Evolutionary conservation across 257 asterid species (phyloP), one percentile per base, ranked within the genome.

Genomic region (Forsythia viridissima): DNA sequence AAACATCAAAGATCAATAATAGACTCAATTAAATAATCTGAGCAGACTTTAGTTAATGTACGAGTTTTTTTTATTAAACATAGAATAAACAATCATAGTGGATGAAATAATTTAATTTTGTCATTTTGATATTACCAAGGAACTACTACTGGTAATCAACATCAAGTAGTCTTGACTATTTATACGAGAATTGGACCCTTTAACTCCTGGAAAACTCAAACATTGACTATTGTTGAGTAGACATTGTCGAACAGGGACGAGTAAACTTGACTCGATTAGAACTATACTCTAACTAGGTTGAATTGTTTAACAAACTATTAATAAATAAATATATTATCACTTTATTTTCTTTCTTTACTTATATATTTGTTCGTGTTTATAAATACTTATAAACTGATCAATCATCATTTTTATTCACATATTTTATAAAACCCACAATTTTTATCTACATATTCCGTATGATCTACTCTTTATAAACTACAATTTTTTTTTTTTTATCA

Each of bases 1-100:
- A 4, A 80, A 63, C 21, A 59, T 80, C 74, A 71, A 44, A 82
- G 80, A 72, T 18, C 70, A 79, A 71, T 80, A 76, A 78, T 40
- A 73, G n/a, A 65, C 34, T 42, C 42, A 44, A 67, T 78, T 76
- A 75, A 80, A 67, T 72, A 74, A 44, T 63, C 40, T 18, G 68
- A 79, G 78, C 81, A 63, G 39, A 70, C 67, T 71, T 82, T 83
- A 21, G 51, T 74, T 79, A 74, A 67, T 69, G 43, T 24, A 48
- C 40, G 71, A 71, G 44, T 57, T 24, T 52, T 12, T 12, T 43
- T 61, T 55, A 44, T 43, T 76, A 76, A 71, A 46, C 59, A 43
- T 46, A 30, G 34, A 73, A 8, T 30, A 48, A 73, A 65, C 48
- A 38, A 74, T 46, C 77, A n/a, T 57, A 18, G 66, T n/a, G 61